Conservation (phyloP, 2,329 filamentous ascomycete genomes). For the Botrytis deweyae region DNA sequence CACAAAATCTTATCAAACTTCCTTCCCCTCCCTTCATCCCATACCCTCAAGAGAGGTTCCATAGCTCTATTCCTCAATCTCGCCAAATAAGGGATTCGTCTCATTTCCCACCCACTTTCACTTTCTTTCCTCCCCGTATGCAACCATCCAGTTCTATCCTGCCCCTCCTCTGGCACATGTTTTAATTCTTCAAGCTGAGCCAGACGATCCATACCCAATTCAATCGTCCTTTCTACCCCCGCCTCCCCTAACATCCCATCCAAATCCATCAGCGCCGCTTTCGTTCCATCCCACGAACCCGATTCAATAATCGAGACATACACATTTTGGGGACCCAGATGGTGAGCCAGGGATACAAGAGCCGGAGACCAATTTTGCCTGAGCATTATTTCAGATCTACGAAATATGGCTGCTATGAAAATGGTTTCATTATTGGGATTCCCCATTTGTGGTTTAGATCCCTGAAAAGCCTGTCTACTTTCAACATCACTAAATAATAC, state of each 20-base stretch:
- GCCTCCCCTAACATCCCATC: conserved; percentile 53
- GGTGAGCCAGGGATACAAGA: conserved; percentile 55
- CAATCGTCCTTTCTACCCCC: conserved; percentile 44
- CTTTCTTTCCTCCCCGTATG: conserved; percentile 51
- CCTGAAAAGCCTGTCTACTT: neutral
- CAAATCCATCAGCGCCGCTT: conserved; percentile 57
- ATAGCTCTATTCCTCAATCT: conserved; percentile 63
- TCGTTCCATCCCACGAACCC: conserved; percentile 68
- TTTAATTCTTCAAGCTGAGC: conserved; percentile 27
- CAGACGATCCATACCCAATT: conserved; percentile 24
- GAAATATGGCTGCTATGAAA: conserved; percentile 69
- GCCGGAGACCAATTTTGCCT: conserved; percentile 62
- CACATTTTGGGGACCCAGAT: conserved; percentile 62
- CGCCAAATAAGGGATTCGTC: conserved; percentile 69
- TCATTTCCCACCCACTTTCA: conserved; percentile 40
- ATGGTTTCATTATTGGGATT: conserved; percentile 42
- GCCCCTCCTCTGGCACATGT: conserved; percentile 25
- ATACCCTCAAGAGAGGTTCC: conserved; percentile 32
- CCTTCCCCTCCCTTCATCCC: conserved; percentile 40
- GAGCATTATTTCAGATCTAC: conserved; percentile 63
- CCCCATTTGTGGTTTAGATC: neutral
- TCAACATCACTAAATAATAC: neutral
- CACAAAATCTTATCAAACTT: conserved; percentile 57
- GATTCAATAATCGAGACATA: conserved; percentile 68
- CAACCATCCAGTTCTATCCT: conserved; percentile 57